phyloP scores from a whole-genome alignment of 805 yeast genomes.

The Yamadazyma sp. region DNA sequence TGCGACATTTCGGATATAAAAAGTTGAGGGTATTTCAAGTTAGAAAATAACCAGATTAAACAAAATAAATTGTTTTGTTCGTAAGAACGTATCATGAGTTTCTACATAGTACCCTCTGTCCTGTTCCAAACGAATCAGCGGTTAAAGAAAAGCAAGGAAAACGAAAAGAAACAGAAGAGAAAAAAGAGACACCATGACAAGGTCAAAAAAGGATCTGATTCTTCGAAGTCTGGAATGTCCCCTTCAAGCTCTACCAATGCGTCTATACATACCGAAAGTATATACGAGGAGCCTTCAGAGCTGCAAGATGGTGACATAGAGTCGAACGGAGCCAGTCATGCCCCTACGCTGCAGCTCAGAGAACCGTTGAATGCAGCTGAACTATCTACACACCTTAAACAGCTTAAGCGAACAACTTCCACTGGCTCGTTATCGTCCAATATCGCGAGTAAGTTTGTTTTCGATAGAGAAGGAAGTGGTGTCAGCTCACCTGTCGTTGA shows the following conservation, averaged over 20 bases:
- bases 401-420: conserved; percentile 9
- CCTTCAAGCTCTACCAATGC: conserved; percentile 13
- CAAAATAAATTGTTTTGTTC: too few relatives aligned
- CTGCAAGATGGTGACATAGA: neutral
- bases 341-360: neutral
- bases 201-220: conserved; percentile 3
- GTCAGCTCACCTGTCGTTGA: too few relatives aligned
- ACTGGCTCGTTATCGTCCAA: conserved; percentile 15
- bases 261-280: conserved; percentile 10
- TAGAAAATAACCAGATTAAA: too few relatives aligned
- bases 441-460: conserved; percentile 11
- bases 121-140: conserved; percentile 44
- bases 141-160: conserved; percentile 21
- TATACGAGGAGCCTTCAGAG: conserved; percentile 12
- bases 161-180: conserved; percentile 17
- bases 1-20: too few relatives aligned
- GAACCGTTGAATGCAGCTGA: conserved; percentile 6
- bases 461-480: neutral
- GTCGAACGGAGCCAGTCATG: neutral
- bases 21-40: conserved; percentile 3
- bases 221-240: conserved; percentile 2
- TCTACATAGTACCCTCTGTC: conserved; percentile 38
- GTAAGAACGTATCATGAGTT: conserved; percentile 40
- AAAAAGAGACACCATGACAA: conserved; percentile 6
- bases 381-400: conserved; percentile 6